Conservation (phyloP, 768 basidiomycete genomes). For the Suillus occidentalis region DNA sequence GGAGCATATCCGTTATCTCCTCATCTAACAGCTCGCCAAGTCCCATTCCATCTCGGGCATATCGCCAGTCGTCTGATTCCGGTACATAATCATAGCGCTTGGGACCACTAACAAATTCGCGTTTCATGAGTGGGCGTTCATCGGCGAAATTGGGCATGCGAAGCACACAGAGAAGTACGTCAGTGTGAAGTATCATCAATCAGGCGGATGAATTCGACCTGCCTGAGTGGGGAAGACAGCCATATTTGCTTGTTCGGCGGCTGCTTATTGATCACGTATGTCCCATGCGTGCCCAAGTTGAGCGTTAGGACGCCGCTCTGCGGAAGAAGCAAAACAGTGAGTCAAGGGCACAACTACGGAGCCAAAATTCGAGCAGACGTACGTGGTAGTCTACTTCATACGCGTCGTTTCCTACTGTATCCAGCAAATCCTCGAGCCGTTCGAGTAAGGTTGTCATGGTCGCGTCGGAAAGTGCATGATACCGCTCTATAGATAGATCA, state of each 20-base stretch:
- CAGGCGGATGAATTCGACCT: slow-evolving; percentile 16
- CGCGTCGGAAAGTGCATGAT: slow-evolving; percentile 69
- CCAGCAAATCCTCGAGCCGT: slow-evolving; percentile 70
- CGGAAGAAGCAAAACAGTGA: background rate
- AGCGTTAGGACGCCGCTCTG: slow-evolving; percentile 93
- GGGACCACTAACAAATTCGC: slow-evolving; percentile 62
- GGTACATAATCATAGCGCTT: slow-evolving; percentile 84
- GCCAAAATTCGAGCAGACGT: slow-evolving; percentile 24
- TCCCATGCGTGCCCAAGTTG: slow-evolving; percentile 70
- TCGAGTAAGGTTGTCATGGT: slow-evolving; percentile 80
- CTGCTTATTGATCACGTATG: slow-evolving; percentile 96
- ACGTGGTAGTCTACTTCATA: slow-evolving; percentile 92
- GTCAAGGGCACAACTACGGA: background rate
- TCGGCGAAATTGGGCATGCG: background rate
- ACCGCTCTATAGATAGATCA: slow-evolving; percentile 59
- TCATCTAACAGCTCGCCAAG: slow-evolving; percentile 64
- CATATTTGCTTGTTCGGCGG: slow-evolving; percentile 98
- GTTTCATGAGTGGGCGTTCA: slow-evolving; percentile 7
- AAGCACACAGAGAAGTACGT: background rate
- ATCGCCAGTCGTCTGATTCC: slow-evolving; percentile 66
- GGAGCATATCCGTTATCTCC: slow-evolving; percentile 57
- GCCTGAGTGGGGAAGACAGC: slow-evolving; percentile 90
- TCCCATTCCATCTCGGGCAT: slow-evolving; percentile 62
- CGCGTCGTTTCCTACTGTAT: slow-evolving; percentile 49
- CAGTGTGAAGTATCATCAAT: slow-evolving; percentile 6